These are phyloP conservation scores for Phoma sp. DNA, from an alignment of 2,329 filamentous ascomycete genomes.

Conservation along the genomic window DNA sequence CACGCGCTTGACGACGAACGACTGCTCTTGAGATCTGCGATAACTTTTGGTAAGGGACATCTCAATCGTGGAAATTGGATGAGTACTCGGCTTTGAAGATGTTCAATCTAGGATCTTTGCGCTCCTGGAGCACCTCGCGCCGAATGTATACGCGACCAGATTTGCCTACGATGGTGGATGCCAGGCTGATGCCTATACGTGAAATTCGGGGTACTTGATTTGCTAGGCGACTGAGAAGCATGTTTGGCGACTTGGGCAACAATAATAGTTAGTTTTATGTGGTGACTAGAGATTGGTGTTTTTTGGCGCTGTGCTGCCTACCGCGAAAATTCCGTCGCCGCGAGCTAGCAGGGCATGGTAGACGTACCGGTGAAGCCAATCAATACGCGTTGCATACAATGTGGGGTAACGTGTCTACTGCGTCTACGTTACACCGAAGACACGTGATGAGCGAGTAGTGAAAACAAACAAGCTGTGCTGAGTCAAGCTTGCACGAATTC, in stretches of 20 bases:
- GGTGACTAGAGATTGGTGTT: no score
- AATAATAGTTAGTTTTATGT: not conserved
- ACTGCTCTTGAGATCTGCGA: conserved; percentile 38
- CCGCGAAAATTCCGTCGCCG: no score
- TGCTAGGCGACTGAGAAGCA: conserved; percentile 27
- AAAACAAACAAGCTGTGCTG: no score
- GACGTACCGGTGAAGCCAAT: no score
- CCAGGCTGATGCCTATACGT: conserved; percentile 40
- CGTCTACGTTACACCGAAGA: no score
- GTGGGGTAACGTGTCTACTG: no score
- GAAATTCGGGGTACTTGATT: conserved; percentile 19
- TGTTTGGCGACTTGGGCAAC: conserved; percentile 16
- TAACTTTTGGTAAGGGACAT: conserved; percentile 11
- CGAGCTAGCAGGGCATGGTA: no score
- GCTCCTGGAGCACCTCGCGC: conserved; percentile 40
- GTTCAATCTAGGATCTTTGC: conserved; percentile 32
- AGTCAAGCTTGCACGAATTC: no score
- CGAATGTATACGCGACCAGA: conserved; percentile 47
- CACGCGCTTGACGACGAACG: conserved; percentile 46
- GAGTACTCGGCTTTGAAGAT: conserved; percentile 48
- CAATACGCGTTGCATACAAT: no score
- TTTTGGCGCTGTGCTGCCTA: no score
- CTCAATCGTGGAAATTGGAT: conserved; percentile 16
- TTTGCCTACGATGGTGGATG: conserved; percentile 44
- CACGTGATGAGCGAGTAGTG: no score